Base-by-base conservation (phyloP, 1,284 basidiomycete species). In the Leccinum huronense region DNA sequence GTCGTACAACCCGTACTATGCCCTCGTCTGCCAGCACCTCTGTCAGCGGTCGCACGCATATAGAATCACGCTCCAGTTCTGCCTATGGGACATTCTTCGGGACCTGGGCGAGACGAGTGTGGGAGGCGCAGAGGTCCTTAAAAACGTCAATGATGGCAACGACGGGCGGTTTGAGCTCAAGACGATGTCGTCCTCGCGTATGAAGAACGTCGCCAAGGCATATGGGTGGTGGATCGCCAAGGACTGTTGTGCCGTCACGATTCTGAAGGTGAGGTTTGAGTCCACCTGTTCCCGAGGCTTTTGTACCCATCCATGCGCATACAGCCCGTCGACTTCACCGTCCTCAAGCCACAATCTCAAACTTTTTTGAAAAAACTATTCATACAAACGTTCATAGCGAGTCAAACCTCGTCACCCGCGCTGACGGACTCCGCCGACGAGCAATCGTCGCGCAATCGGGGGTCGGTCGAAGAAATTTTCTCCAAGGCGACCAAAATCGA, bases 41-140 rank as follows among this genome's bases (percentile, higher is more conserved):
- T 91, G 88, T 72, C 80, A 82, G 16, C 84, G 84, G 7, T 88
- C 93, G 1, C 90, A 94, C 69, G 88, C 90, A 7, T 91, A 95
- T 78, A 90, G 88, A 68, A 91, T 99, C 69, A 98, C 97, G 0
- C 80, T 99, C 51, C 97, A 98, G 74, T 99, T 95, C 77, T 94
- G 90, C 69, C 80, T 99, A 7, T 99, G 97, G 97, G 97, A 99
- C 76, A 96, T 98, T 73, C 79, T 99, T 40, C 90, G 97, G 10
- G 93, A 94, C 67, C 80, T 99, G 34, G 95, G 95, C 16, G 94
- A 98, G 77, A 85, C 81, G 16, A 83, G 80, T 48, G 92, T 96
- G 36, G 94, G 94, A 2, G 95, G 95, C 2, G 83, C 84, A 0
- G 91, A 90, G 70, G 81, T 93, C 58, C 81, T 94, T 69, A 91